Conservation (phyloP, 345 rosid genomes). For the Acer campestre region DNA sequence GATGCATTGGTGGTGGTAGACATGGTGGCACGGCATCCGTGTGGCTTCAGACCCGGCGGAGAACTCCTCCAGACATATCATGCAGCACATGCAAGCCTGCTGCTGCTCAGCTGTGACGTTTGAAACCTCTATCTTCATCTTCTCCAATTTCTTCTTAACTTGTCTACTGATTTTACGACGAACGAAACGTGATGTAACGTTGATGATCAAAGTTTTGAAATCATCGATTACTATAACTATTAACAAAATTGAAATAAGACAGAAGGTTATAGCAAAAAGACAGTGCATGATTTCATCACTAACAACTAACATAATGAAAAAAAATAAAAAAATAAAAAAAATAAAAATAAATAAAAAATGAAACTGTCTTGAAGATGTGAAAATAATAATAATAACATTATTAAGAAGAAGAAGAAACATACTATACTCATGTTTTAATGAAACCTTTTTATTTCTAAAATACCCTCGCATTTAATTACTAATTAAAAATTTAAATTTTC, state of each 20-base stretch:
- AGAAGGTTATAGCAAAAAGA: not conserved
- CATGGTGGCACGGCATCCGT: not conserved
- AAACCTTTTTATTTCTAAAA: no score
- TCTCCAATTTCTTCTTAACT: not conserved
- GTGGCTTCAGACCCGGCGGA: not conserved
- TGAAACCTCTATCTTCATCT: not conserved
- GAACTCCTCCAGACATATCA: conserved; percentile 18
- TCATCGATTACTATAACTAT: not conserved
- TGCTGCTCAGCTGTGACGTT: not conserved
- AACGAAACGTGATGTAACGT: not conserved
- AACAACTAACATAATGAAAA: not conserved
- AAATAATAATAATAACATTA: not conserved
- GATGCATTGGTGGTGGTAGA: conserved; percentile 20
- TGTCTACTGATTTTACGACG: not conserved
- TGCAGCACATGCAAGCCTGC: not conserved
- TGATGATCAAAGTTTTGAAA: not conserved
- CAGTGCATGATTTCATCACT: not conserved
- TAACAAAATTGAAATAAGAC: not conserved
- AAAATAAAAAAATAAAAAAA: no score
- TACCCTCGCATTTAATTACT: no score
- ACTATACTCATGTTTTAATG: no score
- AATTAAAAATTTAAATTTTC: no score
- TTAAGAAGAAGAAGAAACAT: not conserved
- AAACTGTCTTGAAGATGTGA: not conserved
- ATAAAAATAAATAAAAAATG: no score